Conservation (phyloP, 2,329 filamentous ascomycete species). For the Proliferodiscus dingleyae region DNA sequence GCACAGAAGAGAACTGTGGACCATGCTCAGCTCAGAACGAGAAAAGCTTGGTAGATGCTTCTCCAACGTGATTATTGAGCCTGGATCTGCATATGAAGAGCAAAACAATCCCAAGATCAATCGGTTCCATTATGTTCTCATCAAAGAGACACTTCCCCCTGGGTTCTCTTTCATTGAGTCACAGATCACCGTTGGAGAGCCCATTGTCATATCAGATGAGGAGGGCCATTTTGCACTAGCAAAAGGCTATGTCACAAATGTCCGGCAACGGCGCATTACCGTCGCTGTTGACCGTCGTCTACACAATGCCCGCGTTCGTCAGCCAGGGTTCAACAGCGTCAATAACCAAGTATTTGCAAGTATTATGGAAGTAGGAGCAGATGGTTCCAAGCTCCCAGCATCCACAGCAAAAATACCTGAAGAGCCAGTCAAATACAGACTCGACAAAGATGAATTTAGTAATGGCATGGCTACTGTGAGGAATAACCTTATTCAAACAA, state of each 20-base stretch:
- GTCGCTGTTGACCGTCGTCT: conserved; percentile 87
- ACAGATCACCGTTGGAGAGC: conserved; percentile 80
- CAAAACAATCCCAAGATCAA: conserved; percentile 77
- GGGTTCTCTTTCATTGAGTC: conserved; percentile 87
- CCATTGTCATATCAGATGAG: conserved; percentile 94
- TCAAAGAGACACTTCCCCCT: conserved; percentile 58
- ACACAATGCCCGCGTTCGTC: conserved; percentile 75
- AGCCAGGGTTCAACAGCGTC: conserved; percentile 68
- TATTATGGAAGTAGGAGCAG: conserved; percentile 77
- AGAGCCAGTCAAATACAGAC: conserved; percentile 64
- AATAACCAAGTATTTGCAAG: conserved; percentile 83
- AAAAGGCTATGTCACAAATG: conserved; percentile 80
- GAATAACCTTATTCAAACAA: conserved; percentile 89
- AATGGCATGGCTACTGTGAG: conserved; percentile 94
- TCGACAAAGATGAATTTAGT: conserved; percentile 98
- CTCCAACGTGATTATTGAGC: conserved; percentile 76
- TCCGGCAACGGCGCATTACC: conserved; percentile 70
- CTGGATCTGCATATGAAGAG: conserved; percentile 68
- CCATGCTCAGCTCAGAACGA: conserved; percentile 83
- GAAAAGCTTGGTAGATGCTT: conserved; percentile 89
- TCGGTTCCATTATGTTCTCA: conserved; percentile 78
- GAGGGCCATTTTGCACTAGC: conserved; percentile 91
- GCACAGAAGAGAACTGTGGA: conserved; percentile 88
- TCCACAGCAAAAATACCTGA: conserved; percentile 48
- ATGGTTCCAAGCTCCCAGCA: conserved; percentile 48